phyloP scores from a whole-genome alignment of 352 stramenopile species.

The Plasmopara muralis region DNA sequence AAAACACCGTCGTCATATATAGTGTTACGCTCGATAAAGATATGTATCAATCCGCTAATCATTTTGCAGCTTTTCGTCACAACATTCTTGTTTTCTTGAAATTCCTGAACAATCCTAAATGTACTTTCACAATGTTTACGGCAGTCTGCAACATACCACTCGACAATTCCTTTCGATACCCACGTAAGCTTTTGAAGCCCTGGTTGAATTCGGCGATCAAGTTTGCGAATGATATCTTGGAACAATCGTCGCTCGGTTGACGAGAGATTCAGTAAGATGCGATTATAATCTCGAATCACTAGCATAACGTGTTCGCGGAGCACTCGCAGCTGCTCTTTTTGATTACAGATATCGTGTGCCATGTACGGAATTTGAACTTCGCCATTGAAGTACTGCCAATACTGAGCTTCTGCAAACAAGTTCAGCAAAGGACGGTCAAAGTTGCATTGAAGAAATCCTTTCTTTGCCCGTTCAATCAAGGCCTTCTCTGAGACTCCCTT shows the following conservation, averaged over 20 bases:
- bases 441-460: conserved; percentile 90
- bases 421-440: conserved; percentile 91
- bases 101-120: conserved; percentile 85
- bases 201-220: conserved; percentile 90
- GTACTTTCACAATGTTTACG: conserved; percentile 85
- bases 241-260: conserved; percentile 90
- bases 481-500: conserved; percentile 73
- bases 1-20: conserved; percentile 93
- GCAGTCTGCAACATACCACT: conserved; percentile 90
- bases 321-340: conserved; percentile 88
- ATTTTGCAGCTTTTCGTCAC: conserved; percentile 86
- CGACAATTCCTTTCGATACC: conserved; percentile 88
- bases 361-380: conserved; percentile 93
- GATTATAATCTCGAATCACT: conserved; percentile 93
- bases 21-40: conserved; percentile 91
- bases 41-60: conserved; percentile 82
- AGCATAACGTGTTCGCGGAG: conserved; percentile 92
- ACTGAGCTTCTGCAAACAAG: conserved; percentile 90
- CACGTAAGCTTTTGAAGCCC: conserved; percentile 92
- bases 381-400: conserved; percentile 89
- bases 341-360: conserved; percentile 93
- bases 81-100: conserved; percentile 87
- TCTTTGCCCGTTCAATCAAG: conserved; percentile 69
- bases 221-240: conserved; percentile 91
- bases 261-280: conserved; percentile 88